A percentile compares a stretch with the other conserved stretches of the same genome.
These are phyloP conservation scores for Fusarium sp. DNA, from an alignment of 2,329 filamentous ascomycete species.

Conservation along the genomic window DNA sequence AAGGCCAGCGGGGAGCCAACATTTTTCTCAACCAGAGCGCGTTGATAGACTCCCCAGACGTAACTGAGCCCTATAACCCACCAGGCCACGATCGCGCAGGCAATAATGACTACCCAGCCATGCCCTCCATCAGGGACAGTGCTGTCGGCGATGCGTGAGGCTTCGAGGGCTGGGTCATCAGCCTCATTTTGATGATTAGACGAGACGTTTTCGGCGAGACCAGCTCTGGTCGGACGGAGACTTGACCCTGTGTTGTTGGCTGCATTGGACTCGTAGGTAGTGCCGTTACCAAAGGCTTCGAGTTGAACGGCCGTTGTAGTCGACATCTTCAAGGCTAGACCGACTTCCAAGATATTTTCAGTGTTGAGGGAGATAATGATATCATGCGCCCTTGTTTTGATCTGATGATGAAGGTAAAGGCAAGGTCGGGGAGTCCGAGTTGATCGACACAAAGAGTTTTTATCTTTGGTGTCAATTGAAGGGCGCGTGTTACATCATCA, in stretches of 20 bases:
- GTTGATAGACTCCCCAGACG: slow-evolving; percentile 74
- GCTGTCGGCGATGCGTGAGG: slow-evolving; percentile 41
- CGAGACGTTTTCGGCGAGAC: not conserved
- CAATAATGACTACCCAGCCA: slow-evolving; percentile 48
- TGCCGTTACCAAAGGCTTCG: slow-evolving; percentile 26
- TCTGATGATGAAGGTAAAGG: not conserved
- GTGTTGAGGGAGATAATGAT: not conserved
- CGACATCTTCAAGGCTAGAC: slow-evolving; percentile 20
- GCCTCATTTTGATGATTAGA: not conserved
- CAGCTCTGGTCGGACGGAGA: slow-evolving; percentile 28
- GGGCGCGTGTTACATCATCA: slow-evolving; percentile 30
- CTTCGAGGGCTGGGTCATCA: slow-evolving; percentile 41
- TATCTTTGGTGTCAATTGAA: slow-evolving; percentile 27
- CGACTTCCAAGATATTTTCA: not conserved
- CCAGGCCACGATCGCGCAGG: slow-evolving; percentile 52
- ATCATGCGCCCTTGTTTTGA: not conserved
- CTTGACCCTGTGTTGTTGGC: slow-evolving; percentile 4
- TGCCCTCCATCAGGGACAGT: slow-evolving; percentile 49
- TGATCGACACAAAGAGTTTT: not conserved
- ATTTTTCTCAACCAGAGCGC: slow-evolving; percentile 65
- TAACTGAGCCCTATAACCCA: slow-evolving; percentile 72
- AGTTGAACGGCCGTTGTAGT: slow-evolving; percentile 35
- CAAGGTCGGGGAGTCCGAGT: accelerated
- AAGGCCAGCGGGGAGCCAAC: slow-evolving; percentile 65
- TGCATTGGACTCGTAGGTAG: slow-evolving; percentile 3